phyloP scores from a whole-genome alignment of 129 eudicot species.

The Centrapalus pauciflorus region DNA sequence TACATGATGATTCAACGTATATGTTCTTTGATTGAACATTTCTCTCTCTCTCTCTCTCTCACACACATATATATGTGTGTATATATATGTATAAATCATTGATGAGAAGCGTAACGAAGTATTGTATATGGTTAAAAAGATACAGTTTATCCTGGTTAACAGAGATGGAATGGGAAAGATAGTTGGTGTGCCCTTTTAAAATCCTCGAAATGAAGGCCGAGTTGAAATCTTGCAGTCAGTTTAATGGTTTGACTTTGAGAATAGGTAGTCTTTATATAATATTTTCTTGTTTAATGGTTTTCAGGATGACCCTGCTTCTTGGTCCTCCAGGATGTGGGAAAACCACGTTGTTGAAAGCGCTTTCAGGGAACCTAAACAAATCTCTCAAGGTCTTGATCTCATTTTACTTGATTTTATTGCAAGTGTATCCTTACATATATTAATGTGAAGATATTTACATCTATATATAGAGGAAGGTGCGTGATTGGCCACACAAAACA shows the following conservation, averaged over 20 bases:
- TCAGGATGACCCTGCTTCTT: slow-evolving; percentile 64
- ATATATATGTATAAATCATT: background rate
- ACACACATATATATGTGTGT: background rate
- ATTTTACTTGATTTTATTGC: background rate
- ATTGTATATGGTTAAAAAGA: background rate
- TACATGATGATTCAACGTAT: too few species aligned
- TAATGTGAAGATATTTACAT: background rate
- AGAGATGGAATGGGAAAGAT: background rate
- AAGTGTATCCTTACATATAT: background rate
- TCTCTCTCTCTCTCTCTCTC: background rate
- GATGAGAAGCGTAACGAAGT: background rate
- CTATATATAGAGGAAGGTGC: background rate
- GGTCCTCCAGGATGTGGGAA: slow-evolving; percentile 83
- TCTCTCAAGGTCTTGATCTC: slow-evolving; percentile 36
- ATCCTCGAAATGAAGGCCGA: background rate
- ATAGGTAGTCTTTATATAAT: background rate
- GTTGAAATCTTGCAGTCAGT: background rate
- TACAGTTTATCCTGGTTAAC: background rate
- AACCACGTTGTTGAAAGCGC: slow-evolving; percentile 43
- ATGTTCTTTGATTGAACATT: background rate
- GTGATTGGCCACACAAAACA: too few species aligned
- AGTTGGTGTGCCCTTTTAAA: background rate
- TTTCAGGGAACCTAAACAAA: slow-evolving; percentile 43
- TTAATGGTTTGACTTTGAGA: background rate
- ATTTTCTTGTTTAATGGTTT: background rate